Conservation (phyloP, 257 asterid species). For the Solanum medicagineum region DNA sequence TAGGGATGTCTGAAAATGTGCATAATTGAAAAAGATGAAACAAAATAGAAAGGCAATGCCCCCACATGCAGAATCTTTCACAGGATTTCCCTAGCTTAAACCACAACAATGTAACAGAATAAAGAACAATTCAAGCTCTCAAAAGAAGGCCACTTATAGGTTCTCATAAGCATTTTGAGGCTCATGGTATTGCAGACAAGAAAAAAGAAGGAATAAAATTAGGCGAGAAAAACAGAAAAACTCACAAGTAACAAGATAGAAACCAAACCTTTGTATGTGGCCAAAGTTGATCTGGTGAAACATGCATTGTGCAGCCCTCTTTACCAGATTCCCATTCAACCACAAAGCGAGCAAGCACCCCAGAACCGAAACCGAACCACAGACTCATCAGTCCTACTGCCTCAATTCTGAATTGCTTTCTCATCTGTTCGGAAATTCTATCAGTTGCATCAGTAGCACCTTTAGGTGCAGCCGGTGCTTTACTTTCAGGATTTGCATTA, state of each 20-base stretch:
- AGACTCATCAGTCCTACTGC: constrained; percentile 96
- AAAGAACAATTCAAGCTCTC: not conserved
- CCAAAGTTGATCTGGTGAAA: constrained; percentile 98
- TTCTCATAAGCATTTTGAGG: not conserved
- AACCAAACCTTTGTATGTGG: constrained; percentile 89
- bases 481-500: constrained; percentile 37
- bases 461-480: constrained; percentile 46
- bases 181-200: not conserved
- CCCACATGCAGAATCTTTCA: not conserved
- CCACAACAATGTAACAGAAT: not conserved
- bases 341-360: constrained; percentile 91
- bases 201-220: not conserved
- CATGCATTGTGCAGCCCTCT: constrained; percentile 98
- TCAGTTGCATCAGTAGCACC: constrained; percentile 39
- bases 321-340: constrained; percentile 98
- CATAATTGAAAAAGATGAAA: not conserved
- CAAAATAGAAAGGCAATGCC: not conserved
- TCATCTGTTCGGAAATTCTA: constrained; percentile 73
- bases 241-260: not conserved
- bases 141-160: not conserved
- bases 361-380: constrained; percentile 97
- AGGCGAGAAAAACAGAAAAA: not conserved
- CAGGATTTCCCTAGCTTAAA: not conserved
- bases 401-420: constrained; percentile 82
- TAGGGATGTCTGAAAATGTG: not conserved